Base-by-base conservation (phyloP, 805 yeast genomes). In the Myxozyma neotropica region DNA sequence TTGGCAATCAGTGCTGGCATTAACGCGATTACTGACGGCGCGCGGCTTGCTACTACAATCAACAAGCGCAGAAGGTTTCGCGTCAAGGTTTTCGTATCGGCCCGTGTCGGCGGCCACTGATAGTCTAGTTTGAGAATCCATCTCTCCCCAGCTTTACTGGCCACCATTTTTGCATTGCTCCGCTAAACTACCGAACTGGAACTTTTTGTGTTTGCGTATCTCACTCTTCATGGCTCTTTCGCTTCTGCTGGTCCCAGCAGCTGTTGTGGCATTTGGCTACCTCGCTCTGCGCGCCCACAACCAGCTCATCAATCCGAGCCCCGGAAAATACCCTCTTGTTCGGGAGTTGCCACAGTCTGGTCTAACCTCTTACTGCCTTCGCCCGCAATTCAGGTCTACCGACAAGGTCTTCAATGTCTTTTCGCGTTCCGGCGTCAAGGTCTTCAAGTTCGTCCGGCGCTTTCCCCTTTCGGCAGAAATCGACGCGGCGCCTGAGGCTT, bases 301-400 rank as follows among this genome's bases (percentile, higher is more conserved):
- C 21, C 23, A 17, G n/a, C 35, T 53, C 43, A 17, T 26, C 24
- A 43, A 52, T 23, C 39, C 48, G n/a, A 26, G 21, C 15, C 12
- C 38, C n/a, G 27, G 38, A 5, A 10, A 31, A 1, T 31, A 21
- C 7, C 58, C 66, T 6, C 38, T 55, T 4, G 42, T 62, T 23
- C 57, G 61, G 21, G 66, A 62, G 17, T 54, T 62, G 7, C 61
- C 66, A 8, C 59, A 54, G 42, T 15, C 46, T 15, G 66, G 65
- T 2, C 53, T 62, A 40, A 55, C 64, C 10, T 31, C 64, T 3
- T 36, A 29, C 15, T 61, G 61, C 12, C n/a, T 62, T 2, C 59
- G 64, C 7, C 66, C 66, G n/a, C 66, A 60, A 44, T 62, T 40
- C 48, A 39, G 64, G n/a, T 10, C 42, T 12, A 48, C 50, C 31